Evolutionary conservation across 345 rosid species (phyloP).

Genomic region (Ceriops zippeliana): DNA sequence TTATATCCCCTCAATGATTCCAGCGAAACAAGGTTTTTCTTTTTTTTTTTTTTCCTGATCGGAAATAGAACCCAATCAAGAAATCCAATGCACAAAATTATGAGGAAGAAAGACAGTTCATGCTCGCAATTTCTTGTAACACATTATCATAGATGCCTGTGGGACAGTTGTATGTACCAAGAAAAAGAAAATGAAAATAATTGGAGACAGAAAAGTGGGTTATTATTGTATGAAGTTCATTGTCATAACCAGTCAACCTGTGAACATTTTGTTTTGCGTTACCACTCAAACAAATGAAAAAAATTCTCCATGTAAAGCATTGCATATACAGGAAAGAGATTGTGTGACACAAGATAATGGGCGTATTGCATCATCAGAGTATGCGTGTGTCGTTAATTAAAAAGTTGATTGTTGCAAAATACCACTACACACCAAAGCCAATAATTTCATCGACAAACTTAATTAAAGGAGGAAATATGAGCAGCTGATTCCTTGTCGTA

Average conservation of each 20-base stretch:
- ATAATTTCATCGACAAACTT: background rate
- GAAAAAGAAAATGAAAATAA: too few relatives aligned
- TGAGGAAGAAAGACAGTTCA: too few relatives aligned
- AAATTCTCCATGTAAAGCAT: background rate
- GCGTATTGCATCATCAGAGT: background rate
- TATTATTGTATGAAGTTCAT: background rate
- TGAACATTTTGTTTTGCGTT: background rate
- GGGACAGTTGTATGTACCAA: too few relatives aligned
- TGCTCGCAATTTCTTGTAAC: too few relatives aligned
- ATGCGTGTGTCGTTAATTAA: background rate
- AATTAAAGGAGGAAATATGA: background rate
- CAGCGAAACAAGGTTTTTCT: too few relatives aligned
- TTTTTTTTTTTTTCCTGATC: too few relatives aligned
- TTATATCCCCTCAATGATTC: too few relatives aligned
- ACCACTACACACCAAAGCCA: background rate
- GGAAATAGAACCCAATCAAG: too few relatives aligned
- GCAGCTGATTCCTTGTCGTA: background rate
- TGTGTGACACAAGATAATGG: background rate
- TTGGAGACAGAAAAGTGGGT: too few relatives aligned
- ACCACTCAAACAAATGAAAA: background rate
- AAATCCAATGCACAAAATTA: too few relatives aligned
- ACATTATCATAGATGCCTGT: too few relatives aligned
- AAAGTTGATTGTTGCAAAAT: background rate
- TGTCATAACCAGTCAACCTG: background rate
- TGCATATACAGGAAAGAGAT: background rate